Conservation (phyloP, 1,139 yeast species). For the Pichia sp. region DNA sequence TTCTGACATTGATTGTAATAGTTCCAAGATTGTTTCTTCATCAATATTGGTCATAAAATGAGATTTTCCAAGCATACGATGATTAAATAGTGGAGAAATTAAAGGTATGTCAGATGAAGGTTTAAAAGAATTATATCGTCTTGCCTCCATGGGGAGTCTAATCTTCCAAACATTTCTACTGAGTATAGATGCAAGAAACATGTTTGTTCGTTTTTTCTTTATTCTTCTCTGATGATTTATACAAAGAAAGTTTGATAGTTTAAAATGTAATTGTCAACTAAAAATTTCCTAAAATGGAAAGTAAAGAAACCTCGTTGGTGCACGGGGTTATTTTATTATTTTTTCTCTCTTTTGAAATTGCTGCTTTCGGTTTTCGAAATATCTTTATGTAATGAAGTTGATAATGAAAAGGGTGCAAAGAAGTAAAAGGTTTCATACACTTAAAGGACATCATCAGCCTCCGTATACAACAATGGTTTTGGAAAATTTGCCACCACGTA, state of each 20-base stretch:
- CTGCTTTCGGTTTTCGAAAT: too few species aligned
- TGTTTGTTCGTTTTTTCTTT: too few species aligned
- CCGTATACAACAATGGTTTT: constrained; percentile 28
- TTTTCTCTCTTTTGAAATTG: background rate
- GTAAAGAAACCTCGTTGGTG: background rate
- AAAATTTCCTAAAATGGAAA: background rate
- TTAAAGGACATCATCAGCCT: too few species aligned
- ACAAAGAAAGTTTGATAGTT: too few species aligned
- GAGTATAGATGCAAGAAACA: too few species aligned
- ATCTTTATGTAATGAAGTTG: too few species aligned
- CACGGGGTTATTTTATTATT: background rate
- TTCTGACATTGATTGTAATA: constrained; percentile 16
- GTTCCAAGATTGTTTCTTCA: constrained; percentile 19
- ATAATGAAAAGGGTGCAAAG: too few species aligned
- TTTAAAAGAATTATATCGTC: constrained; percentile 6
- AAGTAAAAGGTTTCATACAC: too few species aligned
- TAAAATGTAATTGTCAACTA: too few species aligned
- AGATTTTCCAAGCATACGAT: constrained; percentile 12
- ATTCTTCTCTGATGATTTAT: too few species aligned
- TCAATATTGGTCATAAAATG: constrained; percentile 12
- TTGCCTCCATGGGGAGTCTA: too few species aligned
- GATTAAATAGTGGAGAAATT: constrained; percentile 10
- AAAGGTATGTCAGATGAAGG: constrained; percentile 4
- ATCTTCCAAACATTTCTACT: too few species aligned
- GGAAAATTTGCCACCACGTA: constrained; percentile 42